Conservation (phyloP, 2,329 filamentous ascomycete genomes). For the Penicillium sp. region DNA sequence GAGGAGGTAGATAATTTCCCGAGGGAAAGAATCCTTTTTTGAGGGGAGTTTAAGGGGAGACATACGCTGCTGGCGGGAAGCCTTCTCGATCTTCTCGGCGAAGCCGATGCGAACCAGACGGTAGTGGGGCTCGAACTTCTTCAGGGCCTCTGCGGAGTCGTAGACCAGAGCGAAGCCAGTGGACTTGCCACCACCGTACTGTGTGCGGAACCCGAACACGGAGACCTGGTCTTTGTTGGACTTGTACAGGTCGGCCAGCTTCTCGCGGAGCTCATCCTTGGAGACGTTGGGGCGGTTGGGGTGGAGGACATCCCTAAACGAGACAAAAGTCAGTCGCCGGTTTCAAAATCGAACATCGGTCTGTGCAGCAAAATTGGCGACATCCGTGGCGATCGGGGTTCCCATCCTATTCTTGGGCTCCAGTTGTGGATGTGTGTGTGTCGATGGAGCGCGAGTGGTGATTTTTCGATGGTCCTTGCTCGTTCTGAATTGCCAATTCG, state of each 20-base stretch:
- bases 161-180: slow-evolving; percentile 98
- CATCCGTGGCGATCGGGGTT: background rate
- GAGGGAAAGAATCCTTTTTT: background rate
- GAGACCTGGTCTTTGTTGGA: slow-evolving; percentile 95
- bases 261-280: slow-evolving; percentile 96
- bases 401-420: background rate
- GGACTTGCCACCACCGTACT: slow-evolving; percentile 99
- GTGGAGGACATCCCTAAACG: slow-evolving; percentile 92
- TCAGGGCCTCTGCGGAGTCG: slow-evolving; percentile 96
- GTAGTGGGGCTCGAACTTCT: slow-evolving; percentile 99
- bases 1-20: background rate
- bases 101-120: slow-evolving; percentile 90
- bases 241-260: slow-evolving; percentile 97
- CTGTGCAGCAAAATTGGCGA: background rate
- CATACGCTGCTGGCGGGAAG: slow-evolving; percentile 98
- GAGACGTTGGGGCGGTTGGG: slow-evolving; percentile 97
- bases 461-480: background rate
- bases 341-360: slow-evolving; percentile 2
- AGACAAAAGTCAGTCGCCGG: slow-evolving; percentile 24
- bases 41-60: slow-evolving; percentile 37
- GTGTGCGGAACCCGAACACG: slow-evolving; percentile 97
- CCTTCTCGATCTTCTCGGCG: slow-evolving; percentile 93
- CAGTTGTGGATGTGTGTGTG: background rate
- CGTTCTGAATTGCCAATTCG: background rate
- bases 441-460: background rate